Evolutionary conservation across 75 land plant genomes (phyloP).

Genomic region (Ceratopteris richardii): DNA sequence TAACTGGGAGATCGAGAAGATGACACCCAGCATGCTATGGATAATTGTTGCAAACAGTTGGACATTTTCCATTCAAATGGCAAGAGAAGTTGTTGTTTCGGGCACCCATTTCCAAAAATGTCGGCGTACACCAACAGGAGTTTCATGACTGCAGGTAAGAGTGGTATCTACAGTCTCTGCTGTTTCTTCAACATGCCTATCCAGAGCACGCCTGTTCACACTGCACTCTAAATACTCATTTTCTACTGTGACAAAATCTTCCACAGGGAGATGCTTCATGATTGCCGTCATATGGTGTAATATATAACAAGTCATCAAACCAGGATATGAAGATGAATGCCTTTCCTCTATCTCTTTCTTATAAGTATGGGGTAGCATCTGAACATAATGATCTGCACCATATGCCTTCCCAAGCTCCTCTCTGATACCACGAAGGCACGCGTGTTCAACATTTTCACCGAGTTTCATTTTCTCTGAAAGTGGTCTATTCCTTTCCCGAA

Average conservation of each 20-base stretch:
- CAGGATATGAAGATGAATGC: conserved; percentile 75
- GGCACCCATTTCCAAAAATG: conserved; percentile 93
- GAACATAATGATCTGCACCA: conserved; percentile 22
- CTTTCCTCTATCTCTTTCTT: conserved; percentile 58
- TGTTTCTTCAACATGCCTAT: conserved; percentile 17
- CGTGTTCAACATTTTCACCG: conserved; percentile 58
- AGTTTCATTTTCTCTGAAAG: conserved; percentile 97
- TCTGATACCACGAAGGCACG: conserved; percentile 48
- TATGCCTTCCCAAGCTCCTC: conserved; percentile 70
- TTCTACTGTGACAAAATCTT: conserved; percentile 60
- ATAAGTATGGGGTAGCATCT: conserved; percentile 48
- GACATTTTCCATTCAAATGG: no score
- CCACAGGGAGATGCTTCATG: conserved; percentile 57
- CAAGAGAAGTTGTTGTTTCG: no score
- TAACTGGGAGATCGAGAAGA: no score
- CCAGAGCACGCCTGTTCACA: not conserved
- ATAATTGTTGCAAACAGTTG: no score
- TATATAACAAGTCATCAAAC: conserved; percentile 70
- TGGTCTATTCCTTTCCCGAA: conserved; percentile 48
- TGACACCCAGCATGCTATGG: no score
- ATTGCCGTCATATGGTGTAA: conserved; percentile 64
- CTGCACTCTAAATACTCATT: conserved; percentile 33
- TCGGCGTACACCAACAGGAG: conserved; percentile 59
- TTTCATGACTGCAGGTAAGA: not conserved
- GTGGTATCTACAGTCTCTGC: not conserved